Evolutionary conservation across 805 yeast genomes (phyloP).

Genomic region (Komagataella mondaviorum): DNA sequence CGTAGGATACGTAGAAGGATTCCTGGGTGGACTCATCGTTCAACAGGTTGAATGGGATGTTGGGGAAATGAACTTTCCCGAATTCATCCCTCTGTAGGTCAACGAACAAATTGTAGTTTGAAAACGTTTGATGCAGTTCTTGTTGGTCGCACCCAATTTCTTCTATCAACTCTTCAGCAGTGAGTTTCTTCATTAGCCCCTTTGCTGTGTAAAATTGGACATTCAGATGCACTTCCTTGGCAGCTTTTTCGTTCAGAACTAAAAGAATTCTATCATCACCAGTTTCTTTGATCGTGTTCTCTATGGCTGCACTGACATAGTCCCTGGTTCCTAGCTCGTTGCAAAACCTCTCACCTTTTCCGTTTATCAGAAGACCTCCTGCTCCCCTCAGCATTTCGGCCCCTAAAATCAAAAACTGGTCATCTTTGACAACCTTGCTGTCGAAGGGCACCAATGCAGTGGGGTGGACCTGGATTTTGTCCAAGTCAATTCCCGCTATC

Average conservation of each 20-base stretch:
- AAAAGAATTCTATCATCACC: slow-evolving; percentile 23
- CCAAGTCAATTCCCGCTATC: slow-evolving; percentile 47
- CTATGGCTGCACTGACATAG: slow-evolving; percentile 45
- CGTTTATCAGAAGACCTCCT: slow-evolving; percentile 46
- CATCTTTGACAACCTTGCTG: slow-evolving; percentile 20
- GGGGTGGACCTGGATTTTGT: slow-evolving; percentile 56
- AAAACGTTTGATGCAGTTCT: slow-evolving; percentile 19
- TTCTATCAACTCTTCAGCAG: slow-evolving; percentile 27
- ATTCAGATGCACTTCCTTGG: slow-evolving; percentile 30
- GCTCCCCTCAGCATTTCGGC: slow-evolving; percentile 58
- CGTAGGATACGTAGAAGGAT: slow-evolving; percentile 34
- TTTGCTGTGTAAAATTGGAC: slow-evolving; percentile 43
- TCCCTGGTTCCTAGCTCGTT: slow-evolving; percentile 27
- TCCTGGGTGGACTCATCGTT: slow-evolving; percentile 11
- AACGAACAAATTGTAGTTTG: slow-evolving; percentile 27
- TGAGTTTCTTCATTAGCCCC: slow-evolving; percentile 34
- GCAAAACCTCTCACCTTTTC: slow-evolving; percentile 11
- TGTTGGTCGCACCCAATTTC: slow-evolving; percentile 22
- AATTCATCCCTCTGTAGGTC: slow-evolving; percentile 19
- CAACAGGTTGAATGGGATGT: slow-evolving; percentile 25
- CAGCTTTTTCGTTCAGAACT: slow-evolving; percentile 33
- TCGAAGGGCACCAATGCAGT: slow-evolving; percentile 48
- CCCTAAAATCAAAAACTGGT: slow-evolving; percentile 32
- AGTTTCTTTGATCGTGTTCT: slow-evolving; percentile 17
- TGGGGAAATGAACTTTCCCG: slow-evolving; percentile 35